Evolutionary conservation across 2,329 filamentous ascomycete species (phyloP), one percentile per base, ranked within the genome.

Genomic region (Pochonia chlamydosporia): DNA sequence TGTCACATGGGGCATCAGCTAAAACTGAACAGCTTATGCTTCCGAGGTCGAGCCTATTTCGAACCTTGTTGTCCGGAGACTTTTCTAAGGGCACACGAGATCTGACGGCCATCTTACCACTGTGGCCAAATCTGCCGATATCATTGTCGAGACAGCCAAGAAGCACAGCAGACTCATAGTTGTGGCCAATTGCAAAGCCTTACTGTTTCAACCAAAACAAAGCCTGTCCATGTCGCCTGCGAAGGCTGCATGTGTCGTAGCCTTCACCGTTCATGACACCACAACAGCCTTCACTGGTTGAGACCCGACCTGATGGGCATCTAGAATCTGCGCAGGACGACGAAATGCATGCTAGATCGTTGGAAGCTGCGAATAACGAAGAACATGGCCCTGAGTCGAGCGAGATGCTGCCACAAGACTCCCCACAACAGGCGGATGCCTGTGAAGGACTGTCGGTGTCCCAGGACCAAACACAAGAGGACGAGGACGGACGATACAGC

Each of bases 251-350:
- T 47, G 36, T 18, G 39, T 23, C 8, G 31, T 35, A 43, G 33
- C 18, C 40, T 10, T 21, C 44, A n/a, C 42, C 41, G 35, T 49
- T 49, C 51, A 51, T 53, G 51, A 49, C 51, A 44, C 23, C 51
- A 51, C 46, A 49, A 37, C 46, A 25, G 31, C 36, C 40, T 20
- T 35, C 39, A 36, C 41, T 39, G 46, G 43, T 43, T 21, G 33
- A 36, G 37, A 43, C 46, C 44, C 45, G 51, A 43, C 25, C 40
- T 24, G 31, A 47, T 44, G 43, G n/a, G 40, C 33, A 47, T 46
- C 41, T 21, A 33, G 49, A 51, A 39, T n/a, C 33, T 6, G 20
- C 7, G 13, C 36, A 26, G 14, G 37, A 33, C 25, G 13, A 23
- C 21, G 45, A 41, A n/a, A 41, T 30, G 13, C 35, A 44, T 14